Evolutionary conservation across 805 yeast genomes (phyloP).

Genomic region (Yamadazyma akitaensis): DNA sequence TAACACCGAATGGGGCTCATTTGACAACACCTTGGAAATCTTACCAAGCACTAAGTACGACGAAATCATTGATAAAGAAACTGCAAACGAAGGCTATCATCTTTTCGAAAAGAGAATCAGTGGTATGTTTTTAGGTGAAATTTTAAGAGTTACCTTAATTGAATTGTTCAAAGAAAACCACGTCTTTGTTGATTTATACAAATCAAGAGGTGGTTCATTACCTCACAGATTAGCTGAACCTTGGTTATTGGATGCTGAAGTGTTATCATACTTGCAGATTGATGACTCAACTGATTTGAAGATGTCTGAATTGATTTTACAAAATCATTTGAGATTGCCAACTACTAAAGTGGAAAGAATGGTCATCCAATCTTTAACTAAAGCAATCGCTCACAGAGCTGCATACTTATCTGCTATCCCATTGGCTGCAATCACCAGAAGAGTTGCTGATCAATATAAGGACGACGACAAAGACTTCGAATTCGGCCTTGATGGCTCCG

Average conservation of each 20-base stretch:
- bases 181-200: constrained; percentile 53
- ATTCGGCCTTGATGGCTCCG: constrained; percentile 94
- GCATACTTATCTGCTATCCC: constrained; percentile 88
- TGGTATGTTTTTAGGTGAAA: constrained; percentile 92
- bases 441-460: constrained; percentile 58
- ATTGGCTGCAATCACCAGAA: constrained; percentile 76
- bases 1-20: constrained; percentile 98
- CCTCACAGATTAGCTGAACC: constrained; percentile 71
- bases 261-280: constrained; percentile 79
- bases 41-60: constrained; percentile 83
- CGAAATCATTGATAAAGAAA: constrained; percentile 59
- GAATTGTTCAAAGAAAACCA: constrained; percentile 62
- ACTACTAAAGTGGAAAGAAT: constrained; percentile 69
- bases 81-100: constrained; percentile 84
- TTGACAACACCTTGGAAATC: constrained; percentile 74
- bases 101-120: constrained; percentile 89
- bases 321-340: constrained; percentile 64
- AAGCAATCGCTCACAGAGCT: constrained; percentile 83
- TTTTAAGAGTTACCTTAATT: constrained; percentile 67
- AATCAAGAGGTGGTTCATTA: constrained; percentile 37
- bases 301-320: constrained; percentile 65
- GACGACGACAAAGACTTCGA: constrained; percentile 64
- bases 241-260: constrained; percentile 77
- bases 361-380: constrained; percentile 68
- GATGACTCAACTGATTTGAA: constrained; percentile 74